phyloP scores from a whole-genome alignment of 441 rosid species.

The Populus trichocarpa region DNA sequence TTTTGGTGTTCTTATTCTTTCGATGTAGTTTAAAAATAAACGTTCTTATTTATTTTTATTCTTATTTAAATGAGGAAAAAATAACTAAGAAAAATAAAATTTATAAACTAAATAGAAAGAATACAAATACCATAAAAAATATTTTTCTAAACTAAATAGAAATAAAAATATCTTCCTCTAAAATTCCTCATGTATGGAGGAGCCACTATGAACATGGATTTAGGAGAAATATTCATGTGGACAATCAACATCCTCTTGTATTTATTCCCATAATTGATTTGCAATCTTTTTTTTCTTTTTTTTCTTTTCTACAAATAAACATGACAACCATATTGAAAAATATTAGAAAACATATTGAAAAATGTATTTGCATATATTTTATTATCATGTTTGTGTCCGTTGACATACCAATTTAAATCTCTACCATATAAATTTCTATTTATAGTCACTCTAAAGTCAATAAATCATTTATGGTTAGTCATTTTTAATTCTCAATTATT shows the following conservation, averaged over 20 bases:
- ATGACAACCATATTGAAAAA: background rate
- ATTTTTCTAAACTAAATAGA: too few relatives aligned
- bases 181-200: background rate
- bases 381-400: background rate
- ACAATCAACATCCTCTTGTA: background rate
- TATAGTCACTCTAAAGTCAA: background rate
- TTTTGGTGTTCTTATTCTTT: too few relatives aligned
- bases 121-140: too few relatives aligned
- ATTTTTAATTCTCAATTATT: background rate
- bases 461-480: background rate
- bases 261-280: too few relatives aligned
- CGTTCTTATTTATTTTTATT: too few relatives aligned
- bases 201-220: background rate
- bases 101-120: too few relatives aligned
- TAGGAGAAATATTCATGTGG: background rate
- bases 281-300: background rate
- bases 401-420: background rate
- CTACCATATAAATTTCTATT: background rate
- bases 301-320: too few relatives aligned
- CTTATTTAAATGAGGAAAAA: too few relatives aligned
- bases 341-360: too few relatives aligned
- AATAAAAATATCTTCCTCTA: too few relatives aligned
- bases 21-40: background rate
- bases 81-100: too few relatives aligned
- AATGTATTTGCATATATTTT: too few relatives aligned